These are phyloP conservation scores for Starmera stellimalicola DNA, from an alignment of 1,139 yeast genomes.

Conservation along the genomic window DNA sequence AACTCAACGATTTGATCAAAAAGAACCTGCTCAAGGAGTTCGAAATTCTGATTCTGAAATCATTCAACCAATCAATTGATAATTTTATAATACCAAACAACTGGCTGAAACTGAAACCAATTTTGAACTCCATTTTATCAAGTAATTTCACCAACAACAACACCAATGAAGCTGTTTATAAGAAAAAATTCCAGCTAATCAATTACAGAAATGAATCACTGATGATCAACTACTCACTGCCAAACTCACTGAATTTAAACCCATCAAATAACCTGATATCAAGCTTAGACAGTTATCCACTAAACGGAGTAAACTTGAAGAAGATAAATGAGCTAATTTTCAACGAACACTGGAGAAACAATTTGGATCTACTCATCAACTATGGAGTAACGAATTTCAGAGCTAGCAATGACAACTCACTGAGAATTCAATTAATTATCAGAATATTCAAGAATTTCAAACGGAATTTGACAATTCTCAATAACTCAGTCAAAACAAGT, in stretches of 20 bases:
- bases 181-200: constrained; percentile 49
- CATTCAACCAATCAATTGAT: constrained; percentile 52
- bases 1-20: constrained; percentile 23
- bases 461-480: neutral
- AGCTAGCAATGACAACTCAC: constrained; percentile 9
- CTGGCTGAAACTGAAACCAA: constrained; percentile 57
- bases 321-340: constrained; percentile 9
- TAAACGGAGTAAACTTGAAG: constrained; percentile 6
- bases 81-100: constrained; percentile 68
- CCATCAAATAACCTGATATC: constrained; percentile 9
- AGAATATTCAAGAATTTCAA: constrained; percentile 14
- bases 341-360: constrained; percentile 31
- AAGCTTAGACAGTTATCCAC: constrained; percentile 11
- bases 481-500: constrained; percentile 3
- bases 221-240: constrained; percentile 35
- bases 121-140: constrained; percentile 35
- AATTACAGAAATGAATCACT: constrained; percentile 66
- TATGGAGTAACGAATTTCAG: constrained; percentile 44
- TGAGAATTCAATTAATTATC: constrained; percentile 19
- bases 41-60: constrained; percentile 29
- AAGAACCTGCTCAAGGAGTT: constrained; percentile 20
- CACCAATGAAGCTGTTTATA: constrained; percentile 28
- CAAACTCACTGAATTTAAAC: constrained; percentile 2
- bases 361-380: constrained; percentile 30
- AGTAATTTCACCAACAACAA: constrained; percentile 8